phyloP scores from a whole-genome alignment of 2,329 filamentous ascomycete species.

The Penicillium concentricum region DNA sequence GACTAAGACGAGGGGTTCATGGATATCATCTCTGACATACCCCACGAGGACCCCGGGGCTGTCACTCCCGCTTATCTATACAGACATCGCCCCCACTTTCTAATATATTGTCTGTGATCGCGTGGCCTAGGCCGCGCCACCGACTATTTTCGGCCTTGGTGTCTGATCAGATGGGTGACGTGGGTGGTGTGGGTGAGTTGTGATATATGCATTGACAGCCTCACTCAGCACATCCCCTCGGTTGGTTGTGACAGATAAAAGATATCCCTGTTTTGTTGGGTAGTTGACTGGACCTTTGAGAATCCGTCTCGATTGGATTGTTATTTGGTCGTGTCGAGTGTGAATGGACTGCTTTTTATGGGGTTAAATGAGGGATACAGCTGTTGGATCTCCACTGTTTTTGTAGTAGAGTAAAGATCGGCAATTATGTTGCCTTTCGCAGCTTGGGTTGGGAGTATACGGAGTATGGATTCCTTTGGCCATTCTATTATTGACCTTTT shows the following conservation, averaged over 20 bases:
- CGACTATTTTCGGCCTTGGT: no score
- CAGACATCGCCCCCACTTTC: background rate
- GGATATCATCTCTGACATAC: background rate
- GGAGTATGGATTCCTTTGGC: background rate
- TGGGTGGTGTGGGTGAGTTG: background rate
- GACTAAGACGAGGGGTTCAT: background rate
- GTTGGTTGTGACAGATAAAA: background rate
- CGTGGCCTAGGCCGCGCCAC: background rate
- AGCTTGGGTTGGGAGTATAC: background rate
- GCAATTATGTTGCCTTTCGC: background rate
- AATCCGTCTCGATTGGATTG: background rate
- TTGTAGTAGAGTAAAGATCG: background rate
- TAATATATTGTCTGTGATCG: background rate
- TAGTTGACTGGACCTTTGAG: background rate
- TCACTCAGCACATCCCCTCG: background rate
- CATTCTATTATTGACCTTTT: no score
- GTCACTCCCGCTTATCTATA: background rate
- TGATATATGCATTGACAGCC: background rate
- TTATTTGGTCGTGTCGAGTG: background rate
- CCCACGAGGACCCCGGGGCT: background rate
- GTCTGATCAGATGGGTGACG: background rate
- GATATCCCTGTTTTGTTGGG: background rate
- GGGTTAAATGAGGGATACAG: background rate
- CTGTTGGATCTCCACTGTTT: background rate
- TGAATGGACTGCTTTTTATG: background rate